Evolutionary conservation across 495 filamentous ascomycete genomes (phyloP).

Genomic region (Podospora pseudoanserina): DNA sequence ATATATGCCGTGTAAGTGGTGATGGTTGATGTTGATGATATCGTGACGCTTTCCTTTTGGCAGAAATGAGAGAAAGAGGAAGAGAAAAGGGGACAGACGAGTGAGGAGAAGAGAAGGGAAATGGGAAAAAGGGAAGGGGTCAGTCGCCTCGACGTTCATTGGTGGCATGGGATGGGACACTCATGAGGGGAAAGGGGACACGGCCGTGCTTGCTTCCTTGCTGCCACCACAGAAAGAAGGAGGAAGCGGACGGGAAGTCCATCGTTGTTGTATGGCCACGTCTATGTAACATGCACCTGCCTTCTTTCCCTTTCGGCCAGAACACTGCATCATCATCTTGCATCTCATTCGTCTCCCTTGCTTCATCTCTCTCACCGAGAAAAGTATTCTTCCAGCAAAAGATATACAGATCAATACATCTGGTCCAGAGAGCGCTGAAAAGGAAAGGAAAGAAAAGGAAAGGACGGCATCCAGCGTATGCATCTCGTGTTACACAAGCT

Average conservation of each 20-base stretch:
- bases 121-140: background rate
- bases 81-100: background rate
- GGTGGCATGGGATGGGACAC: background rate
- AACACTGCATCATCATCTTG: background rate
- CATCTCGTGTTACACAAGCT: background rate
- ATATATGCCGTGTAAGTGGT: conserved; percentile 1
- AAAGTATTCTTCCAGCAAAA: background rate
- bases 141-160: background rate
- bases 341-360: too few species aligned
- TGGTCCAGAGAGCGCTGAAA: background rate
- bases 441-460: background rate
- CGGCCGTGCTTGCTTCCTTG: background rate
- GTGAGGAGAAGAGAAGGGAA: background rate
- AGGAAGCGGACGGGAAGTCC: background rate
- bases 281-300: background rate
- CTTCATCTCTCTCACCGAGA: background rate
- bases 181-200: background rate
- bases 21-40: conserved; percentile 3
- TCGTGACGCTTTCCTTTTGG: too few species aligned
- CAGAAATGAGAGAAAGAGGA: background rate
- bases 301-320: background rate
- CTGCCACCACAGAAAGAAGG: background rate
- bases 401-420: background rate
- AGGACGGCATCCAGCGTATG: background rate
- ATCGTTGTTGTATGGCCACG: background rate